A percentile compares a stretch with the other conserved stretches of the same genome.
phyloP scores from a whole-genome alignment of 2,329 filamentous ascomycete species.

The Aspergillus bombycis region DNA sequence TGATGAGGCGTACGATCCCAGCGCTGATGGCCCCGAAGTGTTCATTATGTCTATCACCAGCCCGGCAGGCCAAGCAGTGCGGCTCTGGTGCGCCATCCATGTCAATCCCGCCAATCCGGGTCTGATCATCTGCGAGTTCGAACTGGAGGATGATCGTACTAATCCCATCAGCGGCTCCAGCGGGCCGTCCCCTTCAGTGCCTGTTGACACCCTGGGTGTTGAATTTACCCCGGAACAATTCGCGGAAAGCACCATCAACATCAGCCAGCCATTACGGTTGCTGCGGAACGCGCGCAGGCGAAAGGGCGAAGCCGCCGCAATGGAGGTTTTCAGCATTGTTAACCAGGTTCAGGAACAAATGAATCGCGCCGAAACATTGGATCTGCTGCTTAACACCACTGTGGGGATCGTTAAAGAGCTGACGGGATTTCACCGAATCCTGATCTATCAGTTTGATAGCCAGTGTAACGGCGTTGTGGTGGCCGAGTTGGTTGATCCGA shows the following conservation, averaged over 20 bases:
- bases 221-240: conserved; percentile 75
- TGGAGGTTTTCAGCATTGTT: conserved; percentile 93
- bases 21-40: conserved; percentile 78
- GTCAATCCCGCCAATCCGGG: conserved; percentile 69
- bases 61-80: conserved; percentile 59
- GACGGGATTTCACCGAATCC: conserved; percentile 87
- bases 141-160: conserved; percentile 79
- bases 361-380: conserved; percentile 63
- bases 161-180: conserved; percentile 32
- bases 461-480: conserved; percentile 84
- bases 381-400: conserved; percentile 75
- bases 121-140: conserved; percentile 84
- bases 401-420: conserved; percentile 87
- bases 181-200: conserved; percentile 19
- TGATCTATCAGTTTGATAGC: conserved; percentile 90
- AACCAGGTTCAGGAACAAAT: conserved; percentile 89
- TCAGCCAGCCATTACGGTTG: conserved; percentile 77
- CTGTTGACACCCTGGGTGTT: conserved; percentile 66
- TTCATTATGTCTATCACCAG: conserved; percentile 76
- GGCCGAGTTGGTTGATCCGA: conserved; percentile 80
- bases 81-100: conserved; percentile 88
- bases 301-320: conserved; percentile 78
- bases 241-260: conserved; percentile 72
- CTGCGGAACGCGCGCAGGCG: conserved; percentile 74
- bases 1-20: conserved; percentile 77